Evolutionary conservation across 148 eudicot species (phyloP), one percentile per base, ranked within the genome.

Genomic region (Vaccinium darrowii): DNA sequence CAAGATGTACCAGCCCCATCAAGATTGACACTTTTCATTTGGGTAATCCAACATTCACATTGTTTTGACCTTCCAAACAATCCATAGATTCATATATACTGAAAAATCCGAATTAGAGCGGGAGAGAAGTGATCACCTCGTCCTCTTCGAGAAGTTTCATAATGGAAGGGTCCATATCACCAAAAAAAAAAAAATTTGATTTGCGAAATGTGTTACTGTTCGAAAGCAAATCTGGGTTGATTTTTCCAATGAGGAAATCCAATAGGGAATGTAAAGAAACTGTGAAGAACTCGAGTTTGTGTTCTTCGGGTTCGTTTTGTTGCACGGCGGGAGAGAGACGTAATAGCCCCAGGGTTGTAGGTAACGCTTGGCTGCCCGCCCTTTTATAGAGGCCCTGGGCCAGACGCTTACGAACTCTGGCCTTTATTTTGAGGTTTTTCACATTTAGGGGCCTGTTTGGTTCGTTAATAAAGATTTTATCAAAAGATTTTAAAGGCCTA

Each of bases 121-220:
- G 25, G 52, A 49, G 36, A 67, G 39, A 67, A 36, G 74, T 58
- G 23, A 50, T 23, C 78, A 94, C 95, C 97, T 93, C 97, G 84
- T 95, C 94, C 84, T 93, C 97, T 87, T 95, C 97, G 25, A 95
- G 96, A 62, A 93, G 88, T 89, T 92, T 95, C 97, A 93, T 91
- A 80, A 95, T 89, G 54, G 92, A 91, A 74, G 96, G 95, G 85
- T 94, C 96, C 98, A 94, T 92, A 4, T 43, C 0, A 43, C 47
- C 47, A 43, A 43, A 43, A 43, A 4, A 4, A 43, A 33, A 33
- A n/a, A n/a, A n/a, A 0, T 33, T 19, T 75, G 39, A 77, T 49
- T 39, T 63, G 33, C 13, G 16, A 3, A 10, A 8, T 65, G 71
- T n/a, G 23, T 65, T 23, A 27, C 30, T 12, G 14, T 63, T 63